phyloP scores from a whole-genome alignment of 805 yeast species.

The Metschnikowia drakensbergensis region DNA sequence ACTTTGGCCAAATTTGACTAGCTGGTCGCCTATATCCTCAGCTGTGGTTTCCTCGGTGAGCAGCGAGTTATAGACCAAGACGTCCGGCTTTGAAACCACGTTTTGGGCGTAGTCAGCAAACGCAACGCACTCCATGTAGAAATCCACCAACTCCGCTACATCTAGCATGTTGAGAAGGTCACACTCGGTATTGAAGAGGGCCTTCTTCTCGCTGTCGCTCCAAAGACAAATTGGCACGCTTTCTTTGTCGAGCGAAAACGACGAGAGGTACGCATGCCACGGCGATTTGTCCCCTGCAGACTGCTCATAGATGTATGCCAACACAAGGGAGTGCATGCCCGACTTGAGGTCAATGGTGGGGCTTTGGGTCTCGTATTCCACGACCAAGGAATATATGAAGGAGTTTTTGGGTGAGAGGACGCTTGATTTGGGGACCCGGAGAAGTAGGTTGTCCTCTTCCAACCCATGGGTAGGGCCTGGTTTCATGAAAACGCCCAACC shows the following conservation, averaged over 20 bases:
- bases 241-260: conserved; percentile 42
- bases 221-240: conserved; percentile 63
- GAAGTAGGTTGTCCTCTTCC: conserved; percentile 35
- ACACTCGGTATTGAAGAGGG: conserved; percentile 59
- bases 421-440: conserved; percentile 59
- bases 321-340: conserved; percentile 64
- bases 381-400: conserved; percentile 59
- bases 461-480: conserved; percentile 21
- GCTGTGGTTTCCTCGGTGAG: background rate
- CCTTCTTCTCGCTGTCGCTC: conserved; percentile 45
- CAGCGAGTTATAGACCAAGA: conserved; percentile 19
- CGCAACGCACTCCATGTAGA: conserved; percentile 36
- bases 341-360: conserved; percentile 31
- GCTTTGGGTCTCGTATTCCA: conserved; percentile 41
- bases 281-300: conserved; percentile 63
- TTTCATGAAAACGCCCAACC: conserved; percentile 67
- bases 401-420: conserved; percentile 58
- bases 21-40: conserved; percentile 19
- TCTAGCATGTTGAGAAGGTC: conserved; percentile 59
- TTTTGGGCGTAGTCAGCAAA: conserved; percentile 36
- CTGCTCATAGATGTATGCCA: conserved; percentile 71
- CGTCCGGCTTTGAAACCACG: conserved; percentile 35
- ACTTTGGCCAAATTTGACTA: conserved; percentile 50
- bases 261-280: conserved; percentile 65
- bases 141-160: conserved; percentile 36